These are phyloP conservation scores for Aspergillus spinulosporus DNA, from an alignment of 2,329 filamentous ascomycete genomes.

Conservation along the genomic window DNA sequence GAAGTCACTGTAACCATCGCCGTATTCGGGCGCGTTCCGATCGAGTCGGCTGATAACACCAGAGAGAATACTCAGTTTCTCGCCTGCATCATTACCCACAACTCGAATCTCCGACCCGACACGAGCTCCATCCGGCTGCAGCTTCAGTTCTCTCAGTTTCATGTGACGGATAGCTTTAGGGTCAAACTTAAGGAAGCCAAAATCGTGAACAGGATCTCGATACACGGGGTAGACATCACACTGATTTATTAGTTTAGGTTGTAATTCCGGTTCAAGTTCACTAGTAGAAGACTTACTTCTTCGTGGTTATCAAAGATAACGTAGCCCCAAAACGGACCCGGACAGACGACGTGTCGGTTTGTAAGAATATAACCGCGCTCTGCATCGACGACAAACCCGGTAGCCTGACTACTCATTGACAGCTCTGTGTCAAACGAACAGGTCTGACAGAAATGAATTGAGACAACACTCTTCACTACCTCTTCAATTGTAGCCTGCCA, in stretches of 20 bases:
- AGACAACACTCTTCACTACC: slow-evolving; percentile 92
- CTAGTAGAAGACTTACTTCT: slow-evolving; percentile 49
- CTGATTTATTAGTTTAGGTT: slow-evolving; percentile 39
- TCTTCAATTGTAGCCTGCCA: slow-evolving; percentile 96
- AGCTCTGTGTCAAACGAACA: slow-evolving; percentile 97
- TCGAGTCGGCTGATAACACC: slow-evolving; percentile 96
- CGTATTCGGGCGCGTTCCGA: slow-evolving; percentile 95
- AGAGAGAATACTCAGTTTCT: slow-evolving; percentile 96
- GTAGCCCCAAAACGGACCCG: slow-evolving; percentile 97
- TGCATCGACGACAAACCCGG: slow-evolving; percentile 95
- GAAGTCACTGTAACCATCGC: slow-evolving; percentile 97
- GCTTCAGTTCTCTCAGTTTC: slow-evolving; percentile 74
- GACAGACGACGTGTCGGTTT: slow-evolving; percentile 89
- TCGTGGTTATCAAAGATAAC: slow-evolving; percentile 99
- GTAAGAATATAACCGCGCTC: slow-evolving; percentile 86
- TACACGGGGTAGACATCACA: slow-evolving; percentile 96
- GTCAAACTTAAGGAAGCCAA: slow-evolving; percentile 94
- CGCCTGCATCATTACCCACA: slow-evolving; percentile 96
- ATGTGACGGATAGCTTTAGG: slow-evolving; percentile 97
- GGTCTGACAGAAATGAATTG: slow-evolving; percentile 98
- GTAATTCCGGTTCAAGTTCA: background rate
- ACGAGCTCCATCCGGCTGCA: slow-evolving; percentile 80
- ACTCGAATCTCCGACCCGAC: slow-evolving; percentile 95
- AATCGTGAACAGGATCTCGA: slow-evolving; percentile 97
- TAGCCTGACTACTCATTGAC: slow-evolving; percentile 90